Conservation (phyloP, 257 asterid species). For the Fraxinus quadrangulata region DNA sequence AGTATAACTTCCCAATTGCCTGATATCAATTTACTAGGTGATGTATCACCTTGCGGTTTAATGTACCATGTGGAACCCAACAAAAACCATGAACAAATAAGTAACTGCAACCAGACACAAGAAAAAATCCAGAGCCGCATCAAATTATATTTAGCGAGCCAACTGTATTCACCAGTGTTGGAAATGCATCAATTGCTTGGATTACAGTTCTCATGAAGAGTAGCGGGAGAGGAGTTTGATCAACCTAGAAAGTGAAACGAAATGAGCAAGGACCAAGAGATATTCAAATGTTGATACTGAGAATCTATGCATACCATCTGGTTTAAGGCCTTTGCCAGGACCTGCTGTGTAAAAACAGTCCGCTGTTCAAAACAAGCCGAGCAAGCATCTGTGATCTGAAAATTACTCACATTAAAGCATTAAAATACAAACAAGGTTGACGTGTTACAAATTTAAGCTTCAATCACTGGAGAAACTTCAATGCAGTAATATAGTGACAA, state of each 20-base stretch:
- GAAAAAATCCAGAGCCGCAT: not conserved
- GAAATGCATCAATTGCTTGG: slow-evolving; percentile 96
- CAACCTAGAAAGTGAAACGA: slow-evolving; percentile 52
- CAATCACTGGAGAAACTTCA: not conserved
- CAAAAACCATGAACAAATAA: not conserved
- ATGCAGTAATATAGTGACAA: slow-evolving; percentile 8
- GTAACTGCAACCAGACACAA: slow-evolving; percentile 7
- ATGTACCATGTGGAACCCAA: not conserved
- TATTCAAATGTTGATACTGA: slow-evolving; percentile 3
- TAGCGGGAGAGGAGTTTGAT: slow-evolving; percentile 86
- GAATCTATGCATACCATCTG: slow-evolving; percentile 70
- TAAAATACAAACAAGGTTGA: slow-evolving; percentile 18
- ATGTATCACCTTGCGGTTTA: not conserved
- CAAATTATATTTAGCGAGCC: slow-evolving; percentile 1
- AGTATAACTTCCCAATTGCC: not conserved
- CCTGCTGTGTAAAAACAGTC: slow-evolving; percentile 95
- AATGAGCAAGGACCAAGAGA: slow-evolving; percentile 24
- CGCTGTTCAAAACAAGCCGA: slow-evolving; percentile 99
- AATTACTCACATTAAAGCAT: slow-evolving; percentile 20
- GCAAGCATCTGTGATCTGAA: slow-evolving; percentile 94
- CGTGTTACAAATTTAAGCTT: slow-evolving; percentile 10
- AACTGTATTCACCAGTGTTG: slow-evolving; percentile 68
- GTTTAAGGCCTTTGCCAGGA: slow-evolving; percentile 75
- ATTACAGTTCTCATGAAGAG: slow-evolving; percentile 98
- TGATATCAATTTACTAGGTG: not conserved